Evolutionary conservation across 2,329 filamentous ascomycete species (phyloP), one percentile per base, ranked within the genome.

Genomic region (Thermothelomyces thermophilus): DNA sequence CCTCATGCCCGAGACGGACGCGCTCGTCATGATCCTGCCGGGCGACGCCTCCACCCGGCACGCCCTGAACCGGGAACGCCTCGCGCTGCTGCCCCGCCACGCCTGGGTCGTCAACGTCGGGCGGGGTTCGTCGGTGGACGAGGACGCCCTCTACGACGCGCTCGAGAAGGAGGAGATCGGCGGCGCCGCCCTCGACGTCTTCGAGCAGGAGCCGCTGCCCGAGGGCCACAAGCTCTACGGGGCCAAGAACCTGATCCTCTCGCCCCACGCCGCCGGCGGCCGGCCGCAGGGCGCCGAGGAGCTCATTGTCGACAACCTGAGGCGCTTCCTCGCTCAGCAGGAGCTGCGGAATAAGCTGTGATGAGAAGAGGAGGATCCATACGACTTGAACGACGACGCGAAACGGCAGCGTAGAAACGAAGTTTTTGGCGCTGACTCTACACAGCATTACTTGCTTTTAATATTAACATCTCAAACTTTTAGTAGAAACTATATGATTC

Each of bases 11-110:
- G 60, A 73, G 62, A 82, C 80, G 0, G 81, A 84, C 58, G 81
- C 79, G 0, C 69, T 84, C n/a, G 79, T 84, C 58, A 83, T 84
- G 80, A 83, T 83, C 55, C 69, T 83, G 7, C 80, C 80, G 0
- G 80, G 80, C 0, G 73, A 73, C 31, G 75, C 74, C 8, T 68
- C 71, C n/a, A 83, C 80, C 22, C 67, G 66, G 31, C 66, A 83
- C 58, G 78, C 70, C 1, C 70, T 83, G 52, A 77, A 76, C 57
- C 70, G 69, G 24, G 75, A 79, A 63, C 64, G 77, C 7, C 61
- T 83, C 39, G 68, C 65, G 55, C 60, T 73, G 40, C 65, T 83
- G 53, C 79, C 80, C 33, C 73, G 72, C 55, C 80, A 83, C 63
- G 74, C 74, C 19, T 77, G 75, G 75, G 63, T 76, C 46, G 69